Evolutionary conservation across 2,329 filamentous ascomycete species (phyloP).

Genomic region (Aspergillus melleus): DNA sequence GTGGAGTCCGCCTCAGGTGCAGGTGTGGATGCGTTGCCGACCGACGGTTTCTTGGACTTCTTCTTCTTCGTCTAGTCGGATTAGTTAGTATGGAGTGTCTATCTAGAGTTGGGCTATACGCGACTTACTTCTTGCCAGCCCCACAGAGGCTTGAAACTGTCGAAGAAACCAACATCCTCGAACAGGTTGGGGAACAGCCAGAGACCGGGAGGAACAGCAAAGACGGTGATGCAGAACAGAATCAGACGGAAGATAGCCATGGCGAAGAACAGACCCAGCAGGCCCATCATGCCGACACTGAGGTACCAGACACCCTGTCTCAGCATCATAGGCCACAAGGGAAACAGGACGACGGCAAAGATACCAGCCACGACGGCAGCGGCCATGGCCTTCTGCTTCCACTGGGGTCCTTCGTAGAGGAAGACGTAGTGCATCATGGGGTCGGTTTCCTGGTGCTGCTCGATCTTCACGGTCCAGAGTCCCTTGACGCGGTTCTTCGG

Average conservation of each 20-base stretch:
- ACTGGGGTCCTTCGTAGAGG: slow-evolving; percentile 91
- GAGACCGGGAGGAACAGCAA: slow-evolving; percentile 78
- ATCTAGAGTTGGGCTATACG: neutral
- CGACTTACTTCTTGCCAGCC: slow-evolving; percentile 88
- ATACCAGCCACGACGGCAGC: slow-evolving; percentile 78
- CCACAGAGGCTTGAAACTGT: slow-evolving; percentile 94
- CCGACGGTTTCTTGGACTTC: slow-evolving; percentile 33
- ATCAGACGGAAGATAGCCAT: slow-evolving; percentile 98
- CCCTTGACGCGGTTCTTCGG: slow-evolving; percentile 86
- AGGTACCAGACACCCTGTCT: slow-evolving; percentile 96
- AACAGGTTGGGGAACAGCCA: slow-evolving; percentile 98
- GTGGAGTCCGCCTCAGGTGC: slow-evolving; percentile 15
- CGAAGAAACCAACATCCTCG: slow-evolving; percentile 97
- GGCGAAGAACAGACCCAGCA: slow-evolving; percentile 90
- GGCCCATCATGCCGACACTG: slow-evolving; percentile 85
- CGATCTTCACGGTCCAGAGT: slow-evolving; percentile 91
- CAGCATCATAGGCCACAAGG: slow-evolving; percentile 89
- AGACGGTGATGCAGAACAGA: slow-evolving; percentile 89
- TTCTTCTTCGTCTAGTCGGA: slow-evolving; percentile 37
- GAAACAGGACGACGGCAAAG: slow-evolving; percentile 89
- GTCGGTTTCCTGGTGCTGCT: slow-evolving; percentile 82
- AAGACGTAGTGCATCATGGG: slow-evolving; percentile 83
- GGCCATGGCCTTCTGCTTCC: slow-evolving; percentile 91
- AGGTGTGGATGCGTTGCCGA: slow-evolving; percentile 9
- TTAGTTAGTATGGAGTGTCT: slow-evolving; percentile 7